Base-by-base conservation (phyloP, 805 yeast species). In the Metschnikowia arizonensis region DNA sequence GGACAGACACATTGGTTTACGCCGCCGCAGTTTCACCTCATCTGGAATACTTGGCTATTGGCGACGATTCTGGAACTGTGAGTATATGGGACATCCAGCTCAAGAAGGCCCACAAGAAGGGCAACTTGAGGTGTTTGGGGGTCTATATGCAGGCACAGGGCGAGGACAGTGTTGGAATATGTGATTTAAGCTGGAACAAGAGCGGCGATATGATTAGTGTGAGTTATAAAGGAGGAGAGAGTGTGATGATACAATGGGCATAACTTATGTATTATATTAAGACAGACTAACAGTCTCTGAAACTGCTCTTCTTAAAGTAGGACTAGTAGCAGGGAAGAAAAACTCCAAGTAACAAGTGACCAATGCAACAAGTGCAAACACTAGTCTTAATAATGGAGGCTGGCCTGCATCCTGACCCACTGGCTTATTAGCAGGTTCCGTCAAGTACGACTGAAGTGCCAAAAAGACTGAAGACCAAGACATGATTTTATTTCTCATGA, bases 31-130 rank as follows among this genome's bases (percentile, higher is more conserved):
- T 85, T 6, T 79, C 88, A 0, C 75, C 78, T 0, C 69, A 78
- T 56, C 60, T 62, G 36, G 58, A 64, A 10, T 70, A 64, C 53
- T 61, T 82, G 23, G 88, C 82, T 0, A 66, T 84, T 1, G 95
- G 88, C 1, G 86, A 83, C 33, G 76, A 78, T 44, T 78, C 78
- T 32, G 89, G 91, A 0, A 68, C 69, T 21, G 69, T 85, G 2
- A 62, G 75, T 9, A 57, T 85, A 0, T 82, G 83, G 76, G 74
- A 75, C 47, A 54, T 78, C 1, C 47, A 55, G 10, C 42, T 52
- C n/a, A n/a, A n/a, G 26, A 49, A 49, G 17, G 45, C 46, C 14
- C 39, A 49, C 32, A 30, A 46, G 8, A 46, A 24, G 11, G 57
- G 53, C 9, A 32, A 48, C 7, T 48, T 66, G 43, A 52, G 56